phyloP scores from a whole-genome alignment of 495 filamentous ascomycete genomes.

The Lepidopterella palustris region DNA sequence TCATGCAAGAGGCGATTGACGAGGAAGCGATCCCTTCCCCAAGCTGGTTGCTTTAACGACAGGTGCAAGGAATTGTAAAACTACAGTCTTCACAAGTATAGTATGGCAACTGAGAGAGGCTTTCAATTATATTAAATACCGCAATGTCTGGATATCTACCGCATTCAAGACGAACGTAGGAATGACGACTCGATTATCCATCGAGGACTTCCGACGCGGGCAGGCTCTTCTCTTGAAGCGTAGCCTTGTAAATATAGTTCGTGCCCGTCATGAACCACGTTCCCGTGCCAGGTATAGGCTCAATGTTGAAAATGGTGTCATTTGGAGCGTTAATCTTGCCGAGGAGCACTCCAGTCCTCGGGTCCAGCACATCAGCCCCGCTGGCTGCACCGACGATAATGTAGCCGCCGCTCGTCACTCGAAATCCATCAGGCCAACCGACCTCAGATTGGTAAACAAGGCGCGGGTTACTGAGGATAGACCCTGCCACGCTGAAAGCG shows the following conservation, averaged over 20 bases:
- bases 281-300: background rate
- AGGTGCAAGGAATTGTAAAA: no score
- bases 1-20: no score
- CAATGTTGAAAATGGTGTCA: constrained; percentile 9
- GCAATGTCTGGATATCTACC: no score
- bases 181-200: background rate
- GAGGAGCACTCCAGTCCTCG: constrained; percentile 4
- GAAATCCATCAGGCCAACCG: constrained; percentile 12
- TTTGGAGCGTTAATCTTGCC: constrained; percentile 16
- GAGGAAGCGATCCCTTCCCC: no score
- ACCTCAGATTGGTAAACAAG: constrained; percentile 10
- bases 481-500: background rate
- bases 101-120: no score
- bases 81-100: no score
- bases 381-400: constrained; percentile 6
- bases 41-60: no score
- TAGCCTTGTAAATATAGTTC: constrained; percentile 10
- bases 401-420: constrained; percentile 3
- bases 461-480: background rate
- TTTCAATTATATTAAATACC: no score
- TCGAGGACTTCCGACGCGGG: background rate
- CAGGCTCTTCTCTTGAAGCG: background rate
- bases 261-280: constrained; percentile 7
- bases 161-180: no score
- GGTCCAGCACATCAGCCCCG: constrained; percentile 16